Evolutionary conservation across 768 basidiomycete genomes (phyloP).

Genomic region (Lyophyllum shimeji): DNA sequence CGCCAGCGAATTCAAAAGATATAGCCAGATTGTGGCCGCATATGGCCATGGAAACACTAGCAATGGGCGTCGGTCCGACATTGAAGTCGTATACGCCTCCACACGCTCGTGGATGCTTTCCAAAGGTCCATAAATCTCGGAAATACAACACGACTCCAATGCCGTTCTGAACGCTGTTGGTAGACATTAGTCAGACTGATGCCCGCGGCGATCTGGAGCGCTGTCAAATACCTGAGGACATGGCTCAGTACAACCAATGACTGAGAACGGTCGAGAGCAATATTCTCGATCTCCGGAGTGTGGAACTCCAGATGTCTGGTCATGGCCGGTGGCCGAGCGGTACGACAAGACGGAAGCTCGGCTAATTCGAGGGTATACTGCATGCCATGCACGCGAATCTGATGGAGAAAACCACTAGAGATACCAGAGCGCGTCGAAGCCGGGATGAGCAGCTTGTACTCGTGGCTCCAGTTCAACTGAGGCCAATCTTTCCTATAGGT

Average conservation of each 20-base stretch:
- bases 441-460: slow-evolving; percentile 41
- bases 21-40: slow-evolving; percentile 44
- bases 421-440: slow-evolving; percentile 37
- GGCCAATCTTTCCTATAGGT: slow-evolving; percentile 52
- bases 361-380: slow-evolving; percentile 43
- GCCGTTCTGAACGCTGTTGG: slow-evolving; percentile 35
- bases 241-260: slow-evolving; percentile 44
- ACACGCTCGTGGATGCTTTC: slow-evolving; percentile 48
- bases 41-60: slow-evolving; percentile 34
- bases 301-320: slow-evolving; percentile 46
- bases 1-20: slow-evolving; percentile 40
- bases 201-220: not conserved
- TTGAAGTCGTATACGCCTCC: slow-evolving; percentile 41
- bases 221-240: slow-evolving; percentile 32
- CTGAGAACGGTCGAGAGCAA: slow-evolving; percentile 46
- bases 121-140: slow-evolving; percentile 54
- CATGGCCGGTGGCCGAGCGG: slow-evolving; percentile 38
- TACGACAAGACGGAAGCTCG: slow-evolving; percentile 51
- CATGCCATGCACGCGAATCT: slow-evolving; percentile 35
- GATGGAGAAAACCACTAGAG: slow-evolving; percentile 47
- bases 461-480: slow-evolving; percentile 45
- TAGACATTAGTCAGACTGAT: slow-evolving; percentile 1
- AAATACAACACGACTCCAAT: slow-evolving; percentile 49
- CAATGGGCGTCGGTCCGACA: slow-evolving; percentile 35
- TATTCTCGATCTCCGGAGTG: slow-evolving; percentile 40